Evolutionary conservation across 2,329 filamentous ascomycete species (phyloP).

Genomic region (Ceratocystis lukuohia): DNA sequence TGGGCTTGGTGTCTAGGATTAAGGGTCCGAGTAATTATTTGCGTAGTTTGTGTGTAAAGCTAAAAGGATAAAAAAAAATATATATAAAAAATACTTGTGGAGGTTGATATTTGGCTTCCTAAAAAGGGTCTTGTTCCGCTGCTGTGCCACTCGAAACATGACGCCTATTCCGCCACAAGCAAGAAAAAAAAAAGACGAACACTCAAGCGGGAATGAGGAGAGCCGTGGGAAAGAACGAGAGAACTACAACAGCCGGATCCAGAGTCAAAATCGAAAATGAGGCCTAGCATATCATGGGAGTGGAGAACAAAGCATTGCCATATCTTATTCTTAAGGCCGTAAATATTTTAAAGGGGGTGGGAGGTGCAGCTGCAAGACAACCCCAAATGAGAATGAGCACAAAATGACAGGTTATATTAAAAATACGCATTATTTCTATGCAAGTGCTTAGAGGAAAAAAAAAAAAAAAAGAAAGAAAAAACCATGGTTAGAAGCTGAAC

Average conservation of each 20-base stretch:
- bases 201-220: not conserved
- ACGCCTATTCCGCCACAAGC: not conserved
- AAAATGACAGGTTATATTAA: not conserved
- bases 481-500: not conserved
- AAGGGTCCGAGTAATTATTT: too few relatives aligned
- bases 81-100: too few relatives aligned
- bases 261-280: constrained; percentile 2
- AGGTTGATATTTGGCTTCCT: not conserved
- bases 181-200: not conserved
- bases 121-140: constrained; percentile 7
- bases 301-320: not conserved
- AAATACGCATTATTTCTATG: not conserved
- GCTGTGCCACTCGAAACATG: constrained; percentile 5
- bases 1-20: not conserved
- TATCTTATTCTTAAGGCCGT: not conserved
- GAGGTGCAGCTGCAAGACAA: not conserved
- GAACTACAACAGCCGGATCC: not conserved
- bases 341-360: not conserved
- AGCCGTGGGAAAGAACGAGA: not conserved
- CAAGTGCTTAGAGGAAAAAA: not conserved
- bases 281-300: not conserved
- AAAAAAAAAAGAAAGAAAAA: not conserved
- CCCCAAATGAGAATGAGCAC: not conserved
- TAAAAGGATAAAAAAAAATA: too few relatives aligned
- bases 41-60: too few relatives aligned